Evolutionary conservation across 306 rosid genomes (phyloP).

Genomic region (Styphnolobium japonicum): DNA sequence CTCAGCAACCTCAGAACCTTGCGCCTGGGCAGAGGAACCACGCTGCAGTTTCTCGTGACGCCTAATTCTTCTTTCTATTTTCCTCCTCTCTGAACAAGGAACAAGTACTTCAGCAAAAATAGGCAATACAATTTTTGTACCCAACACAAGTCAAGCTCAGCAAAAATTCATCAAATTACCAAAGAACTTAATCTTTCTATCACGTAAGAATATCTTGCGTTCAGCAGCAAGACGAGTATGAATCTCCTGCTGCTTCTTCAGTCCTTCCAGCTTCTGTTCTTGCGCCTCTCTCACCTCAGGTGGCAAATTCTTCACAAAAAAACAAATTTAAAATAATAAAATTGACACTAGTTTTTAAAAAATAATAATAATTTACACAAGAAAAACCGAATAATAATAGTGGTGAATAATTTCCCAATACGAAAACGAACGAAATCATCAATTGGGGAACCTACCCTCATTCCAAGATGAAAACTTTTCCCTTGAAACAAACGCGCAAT

Average conservation of each 20-base stretch:
- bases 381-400: too few species aligned
- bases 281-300: conserved; percentile 74
- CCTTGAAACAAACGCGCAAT: neutral
- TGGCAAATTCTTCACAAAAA: conserved; percentile 54
- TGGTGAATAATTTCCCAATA: neutral
- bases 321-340: neutral
- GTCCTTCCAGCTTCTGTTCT: conserved; percentile 70
- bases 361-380: too few species aligned
- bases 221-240: conserved; percentile 83
- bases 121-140: neutral
- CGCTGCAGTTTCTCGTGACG: conserved; percentile 88
- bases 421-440: neutral
- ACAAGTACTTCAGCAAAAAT: neutral
- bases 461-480: neutral
- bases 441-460: neutral
- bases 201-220: conserved; percentile 77
- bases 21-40: conserved; percentile 59
- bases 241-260: conserved; percentile 90
- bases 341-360: neutral
- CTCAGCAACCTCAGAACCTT: conserved; percentile 51
- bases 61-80: conserved; percentile 84
- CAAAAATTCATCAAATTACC: conserved; percentile 33
- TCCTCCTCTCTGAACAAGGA: conserved; percentile 71
- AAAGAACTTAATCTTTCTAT: conserved; percentile 87
- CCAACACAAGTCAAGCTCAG: neutral